These are phyloP conservation scores for Malassezia yamatoensis DNA, from an alignment of 1,284 basidiomycete species.

Conservation along the genomic window DNA sequence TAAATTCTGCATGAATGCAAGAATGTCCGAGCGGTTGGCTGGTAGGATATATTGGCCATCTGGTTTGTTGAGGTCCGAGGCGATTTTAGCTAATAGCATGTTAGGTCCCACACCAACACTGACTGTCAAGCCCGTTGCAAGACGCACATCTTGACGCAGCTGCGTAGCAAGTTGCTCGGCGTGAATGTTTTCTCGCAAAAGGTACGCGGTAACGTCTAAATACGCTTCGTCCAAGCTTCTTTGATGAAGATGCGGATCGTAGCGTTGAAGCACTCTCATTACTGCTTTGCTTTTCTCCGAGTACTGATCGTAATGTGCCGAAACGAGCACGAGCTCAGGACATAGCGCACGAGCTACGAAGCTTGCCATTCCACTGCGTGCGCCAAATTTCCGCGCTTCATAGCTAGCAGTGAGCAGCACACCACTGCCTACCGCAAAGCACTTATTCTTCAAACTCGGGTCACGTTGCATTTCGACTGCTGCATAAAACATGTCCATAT, in stretches of 20 bases:
- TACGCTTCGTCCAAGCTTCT: conserved; percentile 69
- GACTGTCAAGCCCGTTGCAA: conserved; percentile 61
- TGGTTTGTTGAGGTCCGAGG: conserved; percentile 62
- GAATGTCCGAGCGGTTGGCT: conserved; percentile 25
- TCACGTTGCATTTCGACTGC: conserved; percentile 60
- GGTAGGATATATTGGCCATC: conserved; percentile 36
- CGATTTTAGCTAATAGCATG: conserved; percentile 67
- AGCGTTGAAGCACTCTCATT: conserved; percentile 57
- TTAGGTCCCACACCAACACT: conserved; percentile 60
- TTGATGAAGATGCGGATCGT: conserved; percentile 68
- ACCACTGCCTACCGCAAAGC: conserved; percentile 40
- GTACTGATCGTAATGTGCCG: conserved; percentile 47
- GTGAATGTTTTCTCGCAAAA: conserved; percentile 58
- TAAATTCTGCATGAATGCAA: conserved; percentile 35
- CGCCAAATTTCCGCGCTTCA: conserved; percentile 57
- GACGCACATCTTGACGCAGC: conserved; percentile 26
- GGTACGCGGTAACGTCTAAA: conserved; percentile 71
- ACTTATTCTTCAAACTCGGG: conserved; percentile 60
- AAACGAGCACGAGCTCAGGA: conserved; percentile 72
- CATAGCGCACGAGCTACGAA: conserved; percentile 89
- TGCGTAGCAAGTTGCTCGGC: conserved; percentile 63
- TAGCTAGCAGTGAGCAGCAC: conserved; percentile 42
- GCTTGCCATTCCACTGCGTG: conserved; percentile 55
- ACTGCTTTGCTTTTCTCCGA: conserved; percentile 39
- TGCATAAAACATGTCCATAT: conserved; percentile 43